Base-by-base conservation (phyloP, 371 early-diverging fungal species). In the Rhizopus delemar region DNA sequence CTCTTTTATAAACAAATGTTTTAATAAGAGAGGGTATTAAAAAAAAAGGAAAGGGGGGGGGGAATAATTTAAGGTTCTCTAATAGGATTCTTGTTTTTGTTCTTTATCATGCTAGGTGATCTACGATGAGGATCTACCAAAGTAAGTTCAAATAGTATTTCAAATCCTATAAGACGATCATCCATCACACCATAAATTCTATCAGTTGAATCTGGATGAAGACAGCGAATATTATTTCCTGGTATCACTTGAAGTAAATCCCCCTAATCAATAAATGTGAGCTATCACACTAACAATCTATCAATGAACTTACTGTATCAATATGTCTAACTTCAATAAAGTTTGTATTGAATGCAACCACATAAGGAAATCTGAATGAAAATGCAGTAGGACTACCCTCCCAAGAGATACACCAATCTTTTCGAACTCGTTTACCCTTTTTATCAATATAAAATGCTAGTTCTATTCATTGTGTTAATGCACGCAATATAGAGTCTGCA, bases 371-470 rank as follows among this genome's bases (percentile, higher is more conserved):
- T 38, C 80, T 66, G 45, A 84, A 85, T n/a, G 91, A 85, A 81
- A 89, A 87, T 56, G 88, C 84, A 33, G 85, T 82, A 1, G 92
- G 90, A 7, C 76, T 70, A 6, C 90, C 88, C 56, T 86, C 88
- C 92, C 90, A 90, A 52, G 86, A 69, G 35, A 97, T 84, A 51
- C 90, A 75, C 86, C 88, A 91, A 51, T 90, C 85, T 3, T 75
- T 71, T 31, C 90, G 73, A 15, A 88, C 80, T 9, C 94, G 78
- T 39, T 87, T 84, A 28, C 97, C 97, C 51, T 88, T 84, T 63
- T 90, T 89, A 73, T 96, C 90, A 51, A 97, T 93, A 65, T 90
- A 96, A 65, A 97, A 96, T 6, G 89, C 93, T 72, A 93, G 87
- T 74, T 93, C 94, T 79, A 48, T 15, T 5, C 1, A 38, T 13